Conservation (phyloP, 305 asterid species). For the Fraxinus velutina region DNA sequence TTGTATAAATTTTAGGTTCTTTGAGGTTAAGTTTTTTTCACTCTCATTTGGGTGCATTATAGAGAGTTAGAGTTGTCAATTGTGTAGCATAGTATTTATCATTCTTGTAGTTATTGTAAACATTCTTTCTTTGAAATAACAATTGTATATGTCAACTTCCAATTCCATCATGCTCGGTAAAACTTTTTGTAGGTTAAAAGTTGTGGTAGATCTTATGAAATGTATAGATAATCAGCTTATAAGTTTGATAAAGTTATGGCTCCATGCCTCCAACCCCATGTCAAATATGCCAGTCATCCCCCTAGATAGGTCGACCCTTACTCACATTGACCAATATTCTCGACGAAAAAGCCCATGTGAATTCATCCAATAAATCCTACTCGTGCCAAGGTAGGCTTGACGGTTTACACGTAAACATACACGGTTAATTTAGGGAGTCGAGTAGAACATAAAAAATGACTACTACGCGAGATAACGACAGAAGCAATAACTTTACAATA, state of each 20-base stretch:
- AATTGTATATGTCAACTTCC: neutral
- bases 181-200: neutral
- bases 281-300: neutral
- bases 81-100: constrained; percentile 23
- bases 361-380: neutral
- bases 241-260: neutral
- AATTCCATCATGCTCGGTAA: neutral
- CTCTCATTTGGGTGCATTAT: constrained; percentile 8
- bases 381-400: neutral
- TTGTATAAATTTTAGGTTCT: constrained; percentile 22
- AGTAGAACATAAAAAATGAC: neutral
- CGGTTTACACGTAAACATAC: neutral
- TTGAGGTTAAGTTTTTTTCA: neutral
- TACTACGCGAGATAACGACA: neutral
- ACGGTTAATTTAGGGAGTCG: neutral
- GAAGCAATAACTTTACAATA: neutral
- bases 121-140: neutral
- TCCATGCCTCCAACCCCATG: neutral
- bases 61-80: neutral
- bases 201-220: neutral
- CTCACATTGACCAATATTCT: neutral
- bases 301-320: neutral
- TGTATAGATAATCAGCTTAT: too few species aligned
- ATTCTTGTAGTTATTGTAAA: neutral
- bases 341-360: neutral